Conservation (phyloP, 768 basidiomycete genomes). For the Trametes sanguinea region DNA sequence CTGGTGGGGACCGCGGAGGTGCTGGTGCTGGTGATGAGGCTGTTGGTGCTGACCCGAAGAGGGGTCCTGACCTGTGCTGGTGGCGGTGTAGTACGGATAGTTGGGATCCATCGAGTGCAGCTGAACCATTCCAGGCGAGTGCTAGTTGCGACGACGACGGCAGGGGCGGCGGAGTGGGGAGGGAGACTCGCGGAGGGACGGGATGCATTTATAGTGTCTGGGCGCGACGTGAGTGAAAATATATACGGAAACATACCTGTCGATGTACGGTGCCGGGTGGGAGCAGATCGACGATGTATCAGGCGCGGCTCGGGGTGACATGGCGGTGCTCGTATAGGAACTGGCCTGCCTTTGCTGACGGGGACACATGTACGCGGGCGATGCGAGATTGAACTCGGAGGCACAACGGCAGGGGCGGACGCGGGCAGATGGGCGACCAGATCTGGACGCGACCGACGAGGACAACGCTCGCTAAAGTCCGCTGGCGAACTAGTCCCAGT, state of each 20-base stretch:
- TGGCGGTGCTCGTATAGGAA: conserved; percentile 10
- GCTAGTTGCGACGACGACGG: neutral
- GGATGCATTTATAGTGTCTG: conserved; percentile 17
- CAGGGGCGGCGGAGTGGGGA: conserved; percentile 4
- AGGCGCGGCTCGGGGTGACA: conserved; percentile 13
- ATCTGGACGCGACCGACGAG: neutral
- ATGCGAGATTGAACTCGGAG: conserved; percentile 1
- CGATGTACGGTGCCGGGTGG: conserved; percentile 20
- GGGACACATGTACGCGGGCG: conserved; percentile 9
- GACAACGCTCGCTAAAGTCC: neutral
- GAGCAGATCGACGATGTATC: conserved; percentile 26
- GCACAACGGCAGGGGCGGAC: conserved; percentile 1
- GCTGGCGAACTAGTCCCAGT: neutral
- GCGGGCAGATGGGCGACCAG: neutral
- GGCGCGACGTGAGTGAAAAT: conserved; percentile 13
- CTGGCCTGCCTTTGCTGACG: conserved; percentile 8
- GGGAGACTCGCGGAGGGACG: neutral
- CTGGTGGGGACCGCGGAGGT: conserved; percentile 12
- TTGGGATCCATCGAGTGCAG: conserved; percentile 15
- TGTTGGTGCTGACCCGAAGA: conserved; percentile 12
- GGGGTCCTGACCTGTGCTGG: conserved; percentile 4
- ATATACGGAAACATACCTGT: conserved; percentile 17
- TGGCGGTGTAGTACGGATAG: conserved; percentile 20
- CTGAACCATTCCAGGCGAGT: conserved; percentile 13
- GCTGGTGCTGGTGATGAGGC: neutral